Percentiles rank a stretch among this genome's conserved stretches.
Conservation (phyloP, 768 basidiomycete species). For the Boletus rubroflammeus region DNA sequence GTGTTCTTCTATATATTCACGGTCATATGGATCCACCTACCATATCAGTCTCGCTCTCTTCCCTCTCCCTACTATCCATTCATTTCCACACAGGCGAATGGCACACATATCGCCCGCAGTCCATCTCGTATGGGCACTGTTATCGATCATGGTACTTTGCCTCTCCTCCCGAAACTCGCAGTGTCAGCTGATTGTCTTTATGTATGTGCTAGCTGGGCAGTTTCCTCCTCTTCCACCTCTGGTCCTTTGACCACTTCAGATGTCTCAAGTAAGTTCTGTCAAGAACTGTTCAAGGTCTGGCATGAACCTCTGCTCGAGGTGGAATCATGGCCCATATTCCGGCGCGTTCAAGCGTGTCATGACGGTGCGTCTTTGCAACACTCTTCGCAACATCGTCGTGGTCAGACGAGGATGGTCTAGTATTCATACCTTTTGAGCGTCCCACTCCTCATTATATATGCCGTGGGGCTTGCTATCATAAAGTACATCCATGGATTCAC, state of each 20-base stretch:
- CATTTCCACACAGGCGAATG: slow-evolving; percentile 36
- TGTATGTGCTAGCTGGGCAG: slow-evolving; percentile 60
- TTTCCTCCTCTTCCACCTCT: slow-evolving; percentile 71
- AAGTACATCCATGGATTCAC: slow-evolving; percentile 72
- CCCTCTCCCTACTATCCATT: not conserved
- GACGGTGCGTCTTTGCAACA: slow-evolving; percentile 52
- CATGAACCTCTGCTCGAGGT: slow-evolving; percentile 38
- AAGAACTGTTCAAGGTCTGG: not conserved
- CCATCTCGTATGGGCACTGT: slow-evolving; percentile 59
- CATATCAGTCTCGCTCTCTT: not conserved
- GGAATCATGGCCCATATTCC: slow-evolving; percentile 61
- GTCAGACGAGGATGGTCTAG: slow-evolving; percentile 35
- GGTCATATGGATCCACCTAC: not conserved
- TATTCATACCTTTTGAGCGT: slow-evolving; percentile 68
- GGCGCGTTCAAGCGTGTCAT: slow-evolving; percentile 84
- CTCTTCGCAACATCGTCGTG: not conserved
- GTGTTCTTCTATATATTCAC: not conserved
- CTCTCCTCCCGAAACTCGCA: not conserved
- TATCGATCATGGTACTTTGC: slow-evolving; percentile 44
- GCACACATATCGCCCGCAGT: slow-evolving; percentile 59
- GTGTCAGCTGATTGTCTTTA: not conserved
- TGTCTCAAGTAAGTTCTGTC: slow-evolving; percentile 53
- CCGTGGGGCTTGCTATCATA: slow-evolving; percentile 63
- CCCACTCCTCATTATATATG: slow-evolving; percentile 55
- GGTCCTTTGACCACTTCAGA: slow-evolving; percentile 77